Percentiles rank a stretch among this genome's conserved stretches.
phyloP scores from a whole-genome alignment of 176 grass and related monocot species.

The Sorghum bicolor region DNA sequence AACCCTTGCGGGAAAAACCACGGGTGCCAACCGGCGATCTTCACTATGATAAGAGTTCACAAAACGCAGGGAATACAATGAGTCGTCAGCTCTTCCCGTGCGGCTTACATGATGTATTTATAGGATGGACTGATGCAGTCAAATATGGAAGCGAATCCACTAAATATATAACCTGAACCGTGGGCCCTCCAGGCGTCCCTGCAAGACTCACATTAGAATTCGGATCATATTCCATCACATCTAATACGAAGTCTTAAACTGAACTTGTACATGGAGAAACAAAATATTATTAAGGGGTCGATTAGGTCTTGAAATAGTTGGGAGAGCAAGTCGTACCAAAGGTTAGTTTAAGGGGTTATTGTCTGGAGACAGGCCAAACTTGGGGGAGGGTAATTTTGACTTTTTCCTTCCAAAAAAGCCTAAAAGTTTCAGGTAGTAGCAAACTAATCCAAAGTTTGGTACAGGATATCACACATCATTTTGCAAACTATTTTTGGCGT shows the following conservation, averaged over 20 bases:
- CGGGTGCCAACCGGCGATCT: too few relatives aligned
- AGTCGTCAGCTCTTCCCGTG: too few relatives aligned
- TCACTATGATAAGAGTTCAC: too few relatives aligned
- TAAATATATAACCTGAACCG: too few relatives aligned
- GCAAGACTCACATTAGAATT: too few relatives aligned
- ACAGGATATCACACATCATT: constrained; percentile 1
- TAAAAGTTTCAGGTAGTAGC: background rate
- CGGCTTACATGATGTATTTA: too few relatives aligned
- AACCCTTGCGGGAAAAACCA: too few relatives aligned
- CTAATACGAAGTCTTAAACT: background rate
- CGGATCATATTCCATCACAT: background rate
- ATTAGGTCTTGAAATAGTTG: background rate
- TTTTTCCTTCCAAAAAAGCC: background rate
- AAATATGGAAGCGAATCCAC: too few relatives aligned
- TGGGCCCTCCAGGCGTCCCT: too few relatives aligned
- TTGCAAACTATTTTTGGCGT: background rate
- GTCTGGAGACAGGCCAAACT: background rate
- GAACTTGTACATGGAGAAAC: background rate
- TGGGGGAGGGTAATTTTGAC: background rate
- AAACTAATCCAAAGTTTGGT: constrained; percentile 11
- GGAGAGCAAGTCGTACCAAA: background rate
- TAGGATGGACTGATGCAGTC: too few relatives aligned
- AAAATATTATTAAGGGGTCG: background rate
- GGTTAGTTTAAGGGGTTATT: background rate
- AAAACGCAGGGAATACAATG: too few relatives aligned